Base-by-base conservation (phyloP, 768 basidiomycete genomes). In the Xerocomellus chrysenteron region DNA sequence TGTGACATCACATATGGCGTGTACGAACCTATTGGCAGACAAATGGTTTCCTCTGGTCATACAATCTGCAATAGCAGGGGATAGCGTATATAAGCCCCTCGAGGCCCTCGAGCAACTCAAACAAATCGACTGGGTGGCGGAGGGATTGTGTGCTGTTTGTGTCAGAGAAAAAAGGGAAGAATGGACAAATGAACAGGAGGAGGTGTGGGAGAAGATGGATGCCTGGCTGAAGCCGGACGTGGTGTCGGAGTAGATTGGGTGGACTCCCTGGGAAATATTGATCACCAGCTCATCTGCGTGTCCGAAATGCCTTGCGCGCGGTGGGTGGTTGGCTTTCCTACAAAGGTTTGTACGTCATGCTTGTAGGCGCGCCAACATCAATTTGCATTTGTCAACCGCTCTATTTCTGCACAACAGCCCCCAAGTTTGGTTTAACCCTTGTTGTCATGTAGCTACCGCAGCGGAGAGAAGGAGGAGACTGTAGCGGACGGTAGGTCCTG, bases 21-120 rank as follows among this genome's bases (percentile, higher is more conserved):
- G 90, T 70, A 90, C 88, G 4, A 83, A 89, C 65, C 72, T 82
- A 0, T 78, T 91, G 52, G 90, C 88, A 1, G 86, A 86, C 49
- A 76, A 72, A 50, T 91, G 89, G 90, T 86, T 89, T 80, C 57
- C 76, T 24, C 74, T 82, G 39, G 86, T 91, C n/a, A 85, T 87
- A 39, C 75, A 82, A 48, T 85, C 85, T 12, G 87, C 87, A 1
- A 75, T 91, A 24, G 78, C 76, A 17, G 74, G 77, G 53, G 80
- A 81, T 54, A 85, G 86, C 8, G 81, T 89, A 30, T 86, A 82
- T 64, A 85, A 80, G 48, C 90, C 89, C 26, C 75, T 92, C 24
- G 88, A 91, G 74, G 86, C 85, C 28, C 75, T 92, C 28, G 80
- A 86, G 65, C 70, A 70, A 47, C 78, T 89, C 47, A 85, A 82